Evolutionary conservation across 1,284 basidiomycete genomes (phyloP).

Genomic region (Tilletia caries): DNA sequence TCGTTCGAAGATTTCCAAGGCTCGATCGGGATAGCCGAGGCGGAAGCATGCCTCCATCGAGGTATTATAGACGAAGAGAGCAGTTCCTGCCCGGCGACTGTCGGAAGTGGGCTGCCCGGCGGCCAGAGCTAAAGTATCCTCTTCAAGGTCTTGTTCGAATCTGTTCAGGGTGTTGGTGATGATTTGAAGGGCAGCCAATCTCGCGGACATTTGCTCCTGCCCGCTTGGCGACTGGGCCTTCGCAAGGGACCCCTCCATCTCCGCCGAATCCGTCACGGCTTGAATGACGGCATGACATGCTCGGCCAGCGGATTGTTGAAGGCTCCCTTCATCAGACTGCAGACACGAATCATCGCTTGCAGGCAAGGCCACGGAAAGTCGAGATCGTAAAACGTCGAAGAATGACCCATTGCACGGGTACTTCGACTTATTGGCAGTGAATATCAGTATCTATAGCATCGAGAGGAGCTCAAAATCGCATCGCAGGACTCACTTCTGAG

Average conservation of each 20-base stretch:
- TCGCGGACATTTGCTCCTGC: background rate
- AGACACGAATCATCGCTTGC: background rate
- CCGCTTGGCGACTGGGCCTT: background rate
- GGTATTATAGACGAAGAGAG: background rate
- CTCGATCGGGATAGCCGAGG: background rate
- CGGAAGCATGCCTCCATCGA: background rate
- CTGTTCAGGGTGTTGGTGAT: background rate
- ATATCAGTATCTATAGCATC: too few relatives aligned
- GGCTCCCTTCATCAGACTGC: background rate
- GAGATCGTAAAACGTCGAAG: too few relatives aligned
- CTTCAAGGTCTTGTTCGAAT: background rate
- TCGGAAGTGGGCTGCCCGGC: background rate
- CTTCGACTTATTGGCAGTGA: too few relatives aligned
- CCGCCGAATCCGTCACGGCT: background rate
- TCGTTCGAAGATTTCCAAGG: constrained; percentile 6
- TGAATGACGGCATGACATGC: background rate
- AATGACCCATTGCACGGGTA: too few relatives aligned
- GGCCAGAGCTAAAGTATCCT: background rate
- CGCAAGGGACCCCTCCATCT: background rate
- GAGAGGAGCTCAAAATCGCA: too few relatives aligned
- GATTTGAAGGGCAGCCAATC: background rate
- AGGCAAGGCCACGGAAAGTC: background rate
- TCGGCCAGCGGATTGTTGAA: background rate
- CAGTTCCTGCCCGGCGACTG: background rate
- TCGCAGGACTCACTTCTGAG: too few relatives aligned